Percentiles rank a stretch among this genome's conserved stretches.
These are phyloP conservation scores for Cryptococcus sp. DNA, from an alignment of 1,284 basidiomycete species.

Conservation along the genomic window DNA sequence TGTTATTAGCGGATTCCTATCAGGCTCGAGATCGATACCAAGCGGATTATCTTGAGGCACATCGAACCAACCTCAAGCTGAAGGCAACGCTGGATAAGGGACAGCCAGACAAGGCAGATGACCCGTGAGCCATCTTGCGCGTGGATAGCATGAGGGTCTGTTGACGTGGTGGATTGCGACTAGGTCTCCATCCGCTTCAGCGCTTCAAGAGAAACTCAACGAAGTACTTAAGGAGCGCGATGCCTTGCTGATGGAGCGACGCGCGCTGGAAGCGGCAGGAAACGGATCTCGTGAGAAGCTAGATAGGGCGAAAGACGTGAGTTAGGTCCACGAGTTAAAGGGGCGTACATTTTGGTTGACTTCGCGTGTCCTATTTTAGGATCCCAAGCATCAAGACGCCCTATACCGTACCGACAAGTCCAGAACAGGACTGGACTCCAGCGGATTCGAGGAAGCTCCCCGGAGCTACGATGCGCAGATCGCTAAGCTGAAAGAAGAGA, in stretches of 20 bases:
- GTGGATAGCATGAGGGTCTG: neutral
- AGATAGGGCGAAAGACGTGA: conserved; percentile 72
- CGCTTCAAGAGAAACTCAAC: conserved; percentile 80
- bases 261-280: conserved; percentile 59
- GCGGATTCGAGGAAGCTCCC: conserved; percentile 71
- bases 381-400: conserved; percentile 90
- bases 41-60: conserved; percentile 79
- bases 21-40: conserved; percentile 88
- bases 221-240: conserved; percentile 85
- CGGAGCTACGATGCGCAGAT: conserved; percentile 69
- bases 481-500: conserved; percentile 68
- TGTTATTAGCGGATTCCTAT: conserved; percentile 85
- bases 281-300: conserved; percentile 75
- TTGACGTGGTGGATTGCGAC: neutral
- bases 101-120: conserved; percentile 74
- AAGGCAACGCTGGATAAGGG: conserved; percentile 86
- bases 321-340: conserved; percentile 20
- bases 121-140: conserved; percentile 62
- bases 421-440: conserved; percentile 44
- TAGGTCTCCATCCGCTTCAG: conserved; percentile 82
- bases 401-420: conserved; percentile 54
- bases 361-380: conserved; percentile 55
- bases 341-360: conserved; percentile 11
- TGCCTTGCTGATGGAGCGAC: conserved; percentile 61
- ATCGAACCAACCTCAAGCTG: conserved; percentile 77